Conservation (phyloP, 2,329 filamentous ascomycete species). For the Sporothrix curviconia region DNA sequence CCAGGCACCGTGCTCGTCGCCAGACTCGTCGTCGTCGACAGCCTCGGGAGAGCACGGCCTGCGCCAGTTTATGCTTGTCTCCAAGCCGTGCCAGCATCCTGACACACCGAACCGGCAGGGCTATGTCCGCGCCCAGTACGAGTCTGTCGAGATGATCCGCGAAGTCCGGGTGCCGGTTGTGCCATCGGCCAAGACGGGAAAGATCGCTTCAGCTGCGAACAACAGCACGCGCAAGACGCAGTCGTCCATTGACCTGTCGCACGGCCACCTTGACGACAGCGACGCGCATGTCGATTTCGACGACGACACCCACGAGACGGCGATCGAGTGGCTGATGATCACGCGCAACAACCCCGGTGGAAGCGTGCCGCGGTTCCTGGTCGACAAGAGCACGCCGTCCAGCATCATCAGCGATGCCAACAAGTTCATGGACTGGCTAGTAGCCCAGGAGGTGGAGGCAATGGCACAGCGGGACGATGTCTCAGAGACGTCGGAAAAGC, state of each 20-base stretch:
- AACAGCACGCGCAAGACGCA: conserved; percentile 29
- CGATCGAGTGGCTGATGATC: conserved; percentile 86
- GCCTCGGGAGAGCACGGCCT: conserved; percentile 38
- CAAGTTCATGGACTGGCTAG: conserved; percentile 74
- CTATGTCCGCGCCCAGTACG: conserved; percentile 78
- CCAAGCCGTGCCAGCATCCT: conserved; percentile 73
- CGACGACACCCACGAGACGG: conserved; percentile 31
- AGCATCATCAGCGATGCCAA: conserved; percentile 72
- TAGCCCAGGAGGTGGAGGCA: conserved; percentile 21
- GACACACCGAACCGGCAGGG: conserved; percentile 63
- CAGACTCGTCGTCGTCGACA: conserved; percentile 15
- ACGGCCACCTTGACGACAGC: conserved; percentile 25
- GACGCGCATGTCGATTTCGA: conserved; percentile 27
- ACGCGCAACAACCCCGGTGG: conserved; percentile 84
- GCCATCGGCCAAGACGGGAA: conserved; percentile 23
- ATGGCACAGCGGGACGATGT: conserved; percentile 3
- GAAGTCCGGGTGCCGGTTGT: conserved; percentile 58
- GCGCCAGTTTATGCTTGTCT: conserved; percentile 78
- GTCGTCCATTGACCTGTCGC: conserved; percentile 39
- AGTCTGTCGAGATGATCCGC: conserved; percentile 84
- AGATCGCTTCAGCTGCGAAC: too few species aligned
- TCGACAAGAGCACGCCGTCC: conserved; percentile 79
- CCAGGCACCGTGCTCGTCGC: not conserved
- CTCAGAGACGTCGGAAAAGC: too few species aligned
- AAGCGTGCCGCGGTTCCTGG: conserved; percentile 81